Percentiles rank a stretch among this genome's conserved stretches.
Evolutionary conservation across 2,329 filamentous ascomycete genomes (phyloP).

Genomic region (Cadophora sp.): DNA sequence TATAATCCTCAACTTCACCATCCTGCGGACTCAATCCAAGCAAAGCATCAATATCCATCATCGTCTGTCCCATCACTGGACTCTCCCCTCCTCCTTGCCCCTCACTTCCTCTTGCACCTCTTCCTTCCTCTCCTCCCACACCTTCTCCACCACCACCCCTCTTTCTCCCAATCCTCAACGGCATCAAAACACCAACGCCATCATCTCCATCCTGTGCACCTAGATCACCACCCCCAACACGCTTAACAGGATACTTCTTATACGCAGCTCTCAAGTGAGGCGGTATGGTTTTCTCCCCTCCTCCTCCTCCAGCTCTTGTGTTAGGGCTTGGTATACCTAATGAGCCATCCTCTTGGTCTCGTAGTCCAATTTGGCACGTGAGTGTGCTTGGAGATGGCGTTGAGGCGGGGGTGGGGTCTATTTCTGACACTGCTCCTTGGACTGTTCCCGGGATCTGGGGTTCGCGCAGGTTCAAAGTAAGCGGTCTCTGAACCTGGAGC

Average conservation of each 20-base stretch:
- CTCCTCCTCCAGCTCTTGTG: neutral
- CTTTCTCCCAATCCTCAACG: neutral
- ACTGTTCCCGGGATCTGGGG: neutral
- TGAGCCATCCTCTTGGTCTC: neutral
- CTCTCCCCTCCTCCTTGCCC: neutral
- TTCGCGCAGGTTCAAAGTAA: neutral
- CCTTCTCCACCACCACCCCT: neutral
- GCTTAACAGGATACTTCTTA: neutral
- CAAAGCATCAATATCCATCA: neutral
- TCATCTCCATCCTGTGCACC: neutral
- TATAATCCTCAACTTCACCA: neutral
- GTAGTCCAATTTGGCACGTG: neutral
- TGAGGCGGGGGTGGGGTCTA: neutral
- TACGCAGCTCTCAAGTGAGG: neutral
- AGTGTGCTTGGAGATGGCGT: neutral
- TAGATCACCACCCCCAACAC: no score
- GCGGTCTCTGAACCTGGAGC: neutral
- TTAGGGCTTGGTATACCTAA: neutral
- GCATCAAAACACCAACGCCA: neutral
- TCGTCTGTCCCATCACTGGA: no score
- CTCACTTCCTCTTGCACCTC: neutral
- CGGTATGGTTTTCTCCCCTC: neutral
- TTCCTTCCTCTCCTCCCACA: neutral
- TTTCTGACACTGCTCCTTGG: neutral
- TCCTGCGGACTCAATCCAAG: neutral